Evolutionary conservation across 1,284 basidiomycete genomes (phyloP).

Genomic region (Inonotus hispidus): DNA sequence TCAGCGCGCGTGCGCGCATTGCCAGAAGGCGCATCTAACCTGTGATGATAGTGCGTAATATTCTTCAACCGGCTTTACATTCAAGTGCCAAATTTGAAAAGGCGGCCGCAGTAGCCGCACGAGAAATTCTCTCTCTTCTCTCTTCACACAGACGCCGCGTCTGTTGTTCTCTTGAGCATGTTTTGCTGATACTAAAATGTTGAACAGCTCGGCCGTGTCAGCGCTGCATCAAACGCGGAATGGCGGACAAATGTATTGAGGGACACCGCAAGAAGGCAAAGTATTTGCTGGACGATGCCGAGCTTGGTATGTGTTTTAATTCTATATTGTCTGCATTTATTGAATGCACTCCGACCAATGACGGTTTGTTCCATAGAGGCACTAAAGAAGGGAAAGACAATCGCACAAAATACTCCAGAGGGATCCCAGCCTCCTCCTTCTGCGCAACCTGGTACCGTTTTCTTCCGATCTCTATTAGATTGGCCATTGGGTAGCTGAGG

Average conservation of each 20-base stretch:
- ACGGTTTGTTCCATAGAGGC: slow-evolving; percentile 12
- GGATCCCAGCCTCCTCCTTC: slow-evolving; percentile 8
- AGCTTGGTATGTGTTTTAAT: slow-evolving; percentile 58
- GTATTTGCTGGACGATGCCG: slow-evolving; percentile 89
- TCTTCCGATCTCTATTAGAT: background rate
- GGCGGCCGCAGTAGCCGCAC: background rate
- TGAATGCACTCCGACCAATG: background rate
- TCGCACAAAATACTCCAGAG: slow-evolving; percentile 3
- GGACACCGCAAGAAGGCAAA: slow-evolving; percentile 98
- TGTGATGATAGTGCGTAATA: slow-evolving; percentile 84
- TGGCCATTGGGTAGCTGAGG: background rate
- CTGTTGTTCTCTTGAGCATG: slow-evolving; percentile 11
- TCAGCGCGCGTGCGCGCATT: slow-evolving; percentile 88
- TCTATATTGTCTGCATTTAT: background rate
- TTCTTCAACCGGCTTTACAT: background rate
- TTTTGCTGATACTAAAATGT: slow-evolving; percentile 19
- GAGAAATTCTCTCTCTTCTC: background rate
- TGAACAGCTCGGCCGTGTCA: slow-evolving; percentile 85
- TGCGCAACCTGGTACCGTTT: slow-evolving; percentile 6
- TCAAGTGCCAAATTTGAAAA: background rate
- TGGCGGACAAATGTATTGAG: slow-evolving; percentile 85
- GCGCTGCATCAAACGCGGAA: slow-evolving; percentile 91
- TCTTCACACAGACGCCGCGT: background rate
- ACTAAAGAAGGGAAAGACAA: slow-evolving; percentile 12
- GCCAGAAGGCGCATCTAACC: slow-evolving; percentile 94